Conservation (phyloP, 768 basidiomycete genomes). For the Lactarius tabidus region DNA sequence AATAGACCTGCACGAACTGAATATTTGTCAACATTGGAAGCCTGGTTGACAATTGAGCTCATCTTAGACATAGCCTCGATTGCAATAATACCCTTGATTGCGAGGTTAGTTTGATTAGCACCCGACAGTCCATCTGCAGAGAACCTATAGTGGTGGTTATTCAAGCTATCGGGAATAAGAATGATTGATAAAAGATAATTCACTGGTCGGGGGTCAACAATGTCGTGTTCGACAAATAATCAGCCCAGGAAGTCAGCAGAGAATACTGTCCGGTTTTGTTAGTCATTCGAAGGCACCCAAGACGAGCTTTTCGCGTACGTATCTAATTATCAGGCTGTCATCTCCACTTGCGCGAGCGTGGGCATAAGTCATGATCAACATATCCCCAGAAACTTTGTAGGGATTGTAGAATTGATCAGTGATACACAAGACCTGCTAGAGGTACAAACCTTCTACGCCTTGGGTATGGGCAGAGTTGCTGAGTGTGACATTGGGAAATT, state of each 20-base stretch:
- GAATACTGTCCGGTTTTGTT: slow-evolving; percentile 21
- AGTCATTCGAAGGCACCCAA: background rate
- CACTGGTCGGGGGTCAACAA: slow-evolving; percentile 51
- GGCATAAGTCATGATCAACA: slow-evolving; percentile 34
- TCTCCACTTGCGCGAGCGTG: slow-evolving; percentile 30
- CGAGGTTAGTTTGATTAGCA: slow-evolving; percentile 63
- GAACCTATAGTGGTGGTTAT: slow-evolving; percentile 5
- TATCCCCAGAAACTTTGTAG: slow-evolving; percentile 31
- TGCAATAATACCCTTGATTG: too few species aligned
- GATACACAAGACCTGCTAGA: background rate
- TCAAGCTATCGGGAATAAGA: background rate
- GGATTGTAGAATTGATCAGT: background rate
- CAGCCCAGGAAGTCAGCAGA: too few species aligned
- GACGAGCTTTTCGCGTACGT: slow-evolving; percentile 13
- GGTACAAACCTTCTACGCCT: slow-evolving; percentile 15
- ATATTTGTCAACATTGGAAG: slow-evolving; percentile 27
- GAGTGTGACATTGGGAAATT: slow-evolving; percentile 1
- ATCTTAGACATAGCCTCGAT: too few species aligned
- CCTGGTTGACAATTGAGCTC: slow-evolving; percentile 30
- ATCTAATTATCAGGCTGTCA: slow-evolving; percentile 26
- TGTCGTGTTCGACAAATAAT: slow-evolving; percentile 35
- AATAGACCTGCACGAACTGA: slow-evolving; percentile 25
- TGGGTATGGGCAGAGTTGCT: background rate
- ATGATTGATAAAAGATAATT: slow-evolving; percentile 47
- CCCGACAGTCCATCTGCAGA: slow-evolving; percentile 11